Evolutionary conservation across 192 early-diverging fungal species (phyloP).

Genomic region (Phycomyces blakesleeanus): DNA sequence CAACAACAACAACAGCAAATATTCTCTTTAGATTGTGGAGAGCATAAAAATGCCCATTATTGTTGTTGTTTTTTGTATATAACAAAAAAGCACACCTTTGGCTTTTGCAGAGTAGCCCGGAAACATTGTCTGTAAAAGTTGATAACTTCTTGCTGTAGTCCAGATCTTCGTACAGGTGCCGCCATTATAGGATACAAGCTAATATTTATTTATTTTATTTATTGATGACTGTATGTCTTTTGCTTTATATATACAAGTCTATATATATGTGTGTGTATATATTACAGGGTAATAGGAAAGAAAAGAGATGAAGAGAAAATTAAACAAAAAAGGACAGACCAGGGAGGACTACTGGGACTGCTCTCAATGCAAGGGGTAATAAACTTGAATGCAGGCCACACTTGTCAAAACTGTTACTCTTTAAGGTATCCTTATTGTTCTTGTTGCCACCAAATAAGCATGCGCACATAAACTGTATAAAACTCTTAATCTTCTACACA

Average conservation of each 20-base stretch:
- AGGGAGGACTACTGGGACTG: too few species aligned
- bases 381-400: too few species aligned
- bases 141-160: slow-evolving; percentile 62
- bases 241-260: too few species aligned
- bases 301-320: background rate
- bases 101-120: slow-evolving; percentile 59
- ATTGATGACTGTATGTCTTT: too few species aligned
- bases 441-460: too few species aligned
- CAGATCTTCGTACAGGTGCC: slow-evolving; percentile 46
- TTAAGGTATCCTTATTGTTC: too few species aligned
- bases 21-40: background rate
- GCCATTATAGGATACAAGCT: slow-evolving; percentile 5
- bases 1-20: slow-evolving; percentile 1
- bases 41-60: background rate
- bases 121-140: slow-evolving; percentile 69
- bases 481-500: too few species aligned
- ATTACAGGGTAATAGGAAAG: background rate
- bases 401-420: too few species aligned
- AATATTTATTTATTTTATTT: too few species aligned
- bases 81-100: slow-evolving; percentile 41
- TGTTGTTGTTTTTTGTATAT: background rate
- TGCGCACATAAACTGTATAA: too few species aligned
- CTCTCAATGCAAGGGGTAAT: too few species aligned
- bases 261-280: too few species aligned
- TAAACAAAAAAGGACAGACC: background rate